Base-by-base conservation (phyloP, 1,139 yeast genomes). In the Torulaspora globosa region DNA sequence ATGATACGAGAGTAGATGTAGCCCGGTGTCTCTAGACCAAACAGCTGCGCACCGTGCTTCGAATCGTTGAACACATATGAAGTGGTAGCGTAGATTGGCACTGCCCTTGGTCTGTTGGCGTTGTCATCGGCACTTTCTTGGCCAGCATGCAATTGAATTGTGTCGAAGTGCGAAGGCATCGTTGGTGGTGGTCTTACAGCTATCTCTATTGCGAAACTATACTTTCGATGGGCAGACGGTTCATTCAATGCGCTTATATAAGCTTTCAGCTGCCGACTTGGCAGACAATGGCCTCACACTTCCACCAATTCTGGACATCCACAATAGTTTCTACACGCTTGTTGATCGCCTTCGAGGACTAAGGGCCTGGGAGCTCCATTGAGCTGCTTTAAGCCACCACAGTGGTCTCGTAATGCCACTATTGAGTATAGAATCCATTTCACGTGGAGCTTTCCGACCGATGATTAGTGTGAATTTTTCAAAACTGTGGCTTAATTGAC, bases 131-230 rank as follows among this genome's bases (percentile, higher is more conserved):
- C 72, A 62, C 80, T 82, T 48, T 71, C 72, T 66, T 83, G 90
- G 52, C 97, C 98, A 48, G 96, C 96, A 69, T 92, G 97, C 59
- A 92, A 78, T 73, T 90, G 97, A 55, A 85, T 75, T 38, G 97
- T 92, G 65, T 88, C 96, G 61, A 88, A 89, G 61, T 84, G 88
- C 35, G 79, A 76, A 43, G 83, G 77, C 70, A 66, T 66, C 32
- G 16, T 39, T 27, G 8, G 18, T 18, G 16, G 10, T 4, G 11
- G 11, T 26, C n/a, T 15, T 26, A 26, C 28, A 9, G 37, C 12
- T 14, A 8, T 30, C 21, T 6, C 19, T 6, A n/a, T 12, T 15
- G n/a, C 5, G 4, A 28, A 9, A 33, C 9, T 8, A 15, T 19
- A 3, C 19, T 33, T n/a, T 8, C 11, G 11, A 33, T 12, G 3